Evolutionary conservation across 2,329 filamentous ascomycete genomes (phyloP).

Genomic region (Aureobasidium sp.): DNA sequence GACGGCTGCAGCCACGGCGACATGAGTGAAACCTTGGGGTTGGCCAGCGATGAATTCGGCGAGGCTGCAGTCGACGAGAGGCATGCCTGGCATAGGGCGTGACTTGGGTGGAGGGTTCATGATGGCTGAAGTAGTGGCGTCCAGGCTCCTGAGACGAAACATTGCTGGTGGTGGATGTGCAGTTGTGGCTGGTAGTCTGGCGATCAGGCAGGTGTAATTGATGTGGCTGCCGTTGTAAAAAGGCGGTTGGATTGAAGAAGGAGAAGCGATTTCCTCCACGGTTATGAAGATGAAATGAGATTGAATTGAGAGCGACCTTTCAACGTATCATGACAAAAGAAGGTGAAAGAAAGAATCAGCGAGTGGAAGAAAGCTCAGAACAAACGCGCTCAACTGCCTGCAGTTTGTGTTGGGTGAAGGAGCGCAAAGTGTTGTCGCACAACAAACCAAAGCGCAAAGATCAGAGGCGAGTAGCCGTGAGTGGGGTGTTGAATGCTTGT

Average conservation of each 20-base stretch:
- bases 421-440: background rate
- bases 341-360: background rate
- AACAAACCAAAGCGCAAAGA: background rate
- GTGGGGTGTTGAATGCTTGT: constrained; percentile 2
- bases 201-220: background rate
- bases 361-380: background rate
- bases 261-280: background rate
- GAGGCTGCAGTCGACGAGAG: background rate
- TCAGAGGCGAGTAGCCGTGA: background rate
- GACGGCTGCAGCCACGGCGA: constrained; percentile 16
- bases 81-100: constrained; percentile 4
- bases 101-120: constrained; percentile 11
- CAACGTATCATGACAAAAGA: background rate
- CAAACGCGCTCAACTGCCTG: constrained; percentile 4
- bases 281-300: background rate
- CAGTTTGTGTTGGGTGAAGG: background rate
- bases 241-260: background rate
- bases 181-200: background rate
- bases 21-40: constrained; percentile 11
- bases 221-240: background rate
- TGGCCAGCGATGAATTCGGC: constrained; percentile 9
- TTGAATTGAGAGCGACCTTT: background rate
- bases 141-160: constrained; percentile 16
- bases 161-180: background rate
- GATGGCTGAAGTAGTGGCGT: constrained; percentile 7